Evolutionary conservation across 768 basidiomycete genomes (phyloP).

Genomic region (Boletus huronensis): DNA sequence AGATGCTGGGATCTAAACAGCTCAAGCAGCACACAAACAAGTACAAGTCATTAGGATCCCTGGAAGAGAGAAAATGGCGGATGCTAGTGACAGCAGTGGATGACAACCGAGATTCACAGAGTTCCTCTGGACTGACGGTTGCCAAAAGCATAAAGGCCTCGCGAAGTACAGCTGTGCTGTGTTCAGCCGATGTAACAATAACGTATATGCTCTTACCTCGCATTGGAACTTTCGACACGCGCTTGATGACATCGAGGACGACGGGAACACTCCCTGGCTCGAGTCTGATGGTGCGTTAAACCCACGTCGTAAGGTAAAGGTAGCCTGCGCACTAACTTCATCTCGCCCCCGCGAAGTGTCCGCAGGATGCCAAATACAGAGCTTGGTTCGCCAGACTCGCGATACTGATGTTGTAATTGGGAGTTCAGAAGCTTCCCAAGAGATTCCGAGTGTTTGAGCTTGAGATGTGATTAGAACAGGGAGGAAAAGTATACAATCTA

Average conservation of each 20-base stretch:
- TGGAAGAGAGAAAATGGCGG: constrained; percentile 55
- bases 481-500: not conserved
- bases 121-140: constrained; percentile 17
- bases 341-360: constrained; percentile 20
- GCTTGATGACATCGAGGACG: constrained; percentile 27
- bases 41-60: constrained; percentile 58
- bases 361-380: constrained; percentile 18
- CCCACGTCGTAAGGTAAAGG: not conserved
- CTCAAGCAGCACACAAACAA: constrained; percentile 64
- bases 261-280: constrained; percentile 16
- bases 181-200: constrained; percentile 14
- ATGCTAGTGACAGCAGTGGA: constrained; percentile 42
- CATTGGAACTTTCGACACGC: constrained; percentile 18
- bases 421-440: constrained; percentile 24
- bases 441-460: constrained; percentile 25
- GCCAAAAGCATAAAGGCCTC: constrained; percentile 35
- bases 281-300: constrained; percentile 19
- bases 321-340: constrained; percentile 17
- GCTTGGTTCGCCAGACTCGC: constrained; percentile 3
- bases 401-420: constrained; percentile 14
- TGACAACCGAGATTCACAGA: constrained; percentile 17
- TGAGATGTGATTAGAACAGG: constrained; percentile 4
- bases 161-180: constrained; percentile 27
- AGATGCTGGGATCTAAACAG: constrained; percentile 52
- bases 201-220: constrained; percentile 22